Evolutionary conservation across 2,329 filamentous ascomycete species (phyloP), one percentile per base, ranked within the genome.

Genomic region (Ophidiomyces ophidiicola): DNA sequence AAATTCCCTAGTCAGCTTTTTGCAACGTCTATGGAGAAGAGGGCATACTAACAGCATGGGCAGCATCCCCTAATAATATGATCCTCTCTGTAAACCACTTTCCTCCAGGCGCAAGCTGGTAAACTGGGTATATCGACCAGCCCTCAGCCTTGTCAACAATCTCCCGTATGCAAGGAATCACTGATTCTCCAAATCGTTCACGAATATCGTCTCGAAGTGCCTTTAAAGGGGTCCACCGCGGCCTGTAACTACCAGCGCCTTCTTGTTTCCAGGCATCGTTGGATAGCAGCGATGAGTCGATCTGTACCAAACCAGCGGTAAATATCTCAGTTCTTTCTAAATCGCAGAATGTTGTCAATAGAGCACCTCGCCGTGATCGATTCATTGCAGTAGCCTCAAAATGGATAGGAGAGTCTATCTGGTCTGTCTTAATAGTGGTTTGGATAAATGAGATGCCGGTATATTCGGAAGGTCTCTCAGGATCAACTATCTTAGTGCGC

Each of bases 121-220:
- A 64, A 1, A 68, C 61, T 0, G 64, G 64, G 43, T 64, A 67
- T n/a, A 67, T 46, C 44, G 57, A 58, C 58, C 63, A 64, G 12
- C 60, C 58, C 3, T 52, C 50, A 14, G 52, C 49, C 15, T 51
- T 55, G 3, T 52, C 45, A 5, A 63, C 48, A 23, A 65, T 54
- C 20, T 62, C 57, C 5, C 53, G 48, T 21, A 67, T 49, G 24
- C 53, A 61, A 0, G 60, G 60, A 4, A 66, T 45, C 1, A 51
- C 50, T 2, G 56, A 54, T 6, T 49, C 42, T 12, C 52, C 50
- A 37, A 66, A 67, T 3, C 62, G 54, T 12, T 51, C 41, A 5
- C 49, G 48, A 28, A 66, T 50, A 35, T 65, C 57, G 4, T 48
- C 46, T 10, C 56, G 56, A 11, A 66, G 44, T 0, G 54, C 53